Conservation (phyloP, 1,139 yeast genomes). For the Hyphopichia buzzinii region DNA sequence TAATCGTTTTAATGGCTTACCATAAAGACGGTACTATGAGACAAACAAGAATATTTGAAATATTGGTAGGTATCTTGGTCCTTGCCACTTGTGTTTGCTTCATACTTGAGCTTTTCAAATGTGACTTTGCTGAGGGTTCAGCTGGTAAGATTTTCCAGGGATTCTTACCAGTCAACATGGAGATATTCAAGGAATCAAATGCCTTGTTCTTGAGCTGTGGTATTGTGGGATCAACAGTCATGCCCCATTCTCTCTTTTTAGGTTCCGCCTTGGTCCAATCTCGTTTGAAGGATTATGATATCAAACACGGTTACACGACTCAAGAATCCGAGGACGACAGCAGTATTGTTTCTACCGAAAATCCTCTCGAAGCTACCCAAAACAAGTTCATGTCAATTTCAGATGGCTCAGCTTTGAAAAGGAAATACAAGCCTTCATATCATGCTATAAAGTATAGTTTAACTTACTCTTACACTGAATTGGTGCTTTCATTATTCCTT, state of each 20-base stretch:
- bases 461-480: constrained; percentile 62
- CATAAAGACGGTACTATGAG: constrained; percentile 68
- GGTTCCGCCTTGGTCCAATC: constrained; percentile 80
- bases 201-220: constrained; percentile 70
- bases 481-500: constrained; percentile 61
- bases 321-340: constrained; percentile 7
- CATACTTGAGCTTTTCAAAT: constrained; percentile 56
- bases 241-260: constrained; percentile 76
- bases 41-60: constrained; percentile 65
- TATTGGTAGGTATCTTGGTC: constrained; percentile 61
- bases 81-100: constrained; percentile 66
- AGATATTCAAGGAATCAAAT: constrained; percentile 52
- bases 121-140: constrained; percentile 39
- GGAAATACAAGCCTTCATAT: constrained; percentile 59
- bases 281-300: constrained; percentile 63
- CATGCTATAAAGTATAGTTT: constrained; percentile 66
- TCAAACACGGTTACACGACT: constrained; percentile 37
- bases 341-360: constrained; percentile 3
- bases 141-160: constrained; percentile 48
- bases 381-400: constrained; percentile 33
- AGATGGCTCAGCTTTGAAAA: constrained; percentile 31
- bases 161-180: constrained; percentile 51
- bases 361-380: constrained; percentile 22
- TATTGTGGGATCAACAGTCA: constrained; percentile 77
- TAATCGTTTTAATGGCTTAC: constrained; percentile 66